These are phyloP conservation scores for Amaranthus cruentus DNA, from an alignment of 148 eudicot genomes.

Conservation along the genomic window DNA sequence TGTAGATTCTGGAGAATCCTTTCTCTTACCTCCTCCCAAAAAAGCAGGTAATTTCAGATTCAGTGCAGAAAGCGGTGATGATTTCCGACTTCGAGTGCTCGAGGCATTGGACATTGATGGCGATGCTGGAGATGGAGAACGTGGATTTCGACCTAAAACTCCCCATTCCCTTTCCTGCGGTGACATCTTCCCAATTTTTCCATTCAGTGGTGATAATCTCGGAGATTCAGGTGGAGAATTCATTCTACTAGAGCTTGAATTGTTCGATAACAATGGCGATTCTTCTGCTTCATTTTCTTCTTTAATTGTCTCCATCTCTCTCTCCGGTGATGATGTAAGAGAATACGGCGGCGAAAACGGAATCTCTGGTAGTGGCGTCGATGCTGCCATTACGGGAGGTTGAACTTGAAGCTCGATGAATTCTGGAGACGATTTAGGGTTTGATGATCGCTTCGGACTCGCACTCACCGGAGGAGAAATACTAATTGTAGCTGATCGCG, in stretches of 20 bases:
- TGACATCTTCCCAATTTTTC: slow-evolving; percentile 22
- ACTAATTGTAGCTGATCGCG: slow-evolving; percentile 57
- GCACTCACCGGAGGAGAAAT: slow-evolving; percentile 66
- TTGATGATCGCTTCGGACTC: slow-evolving; percentile 42
- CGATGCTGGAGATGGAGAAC: slow-evolving; percentile 20
- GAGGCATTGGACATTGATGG: slow-evolving; percentile 20
- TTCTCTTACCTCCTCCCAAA: slow-evolving; percentile 35
- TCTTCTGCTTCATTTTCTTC: slow-evolving; percentile 45
- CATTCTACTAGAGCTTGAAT: slow-evolving; percentile 31
- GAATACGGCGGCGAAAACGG: slow-evolving; percentile 37
- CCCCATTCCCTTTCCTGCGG: slow-evolving; percentile 37
- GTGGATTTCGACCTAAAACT: slow-evolving; percentile 14
- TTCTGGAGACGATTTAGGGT: slow-evolving; percentile 71
- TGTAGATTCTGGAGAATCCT: slow-evolving; percentile 25
- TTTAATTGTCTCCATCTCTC: slow-evolving; percentile 27
- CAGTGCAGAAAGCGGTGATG: slow-evolving; percentile 29
- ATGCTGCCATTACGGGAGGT: slow-evolving; percentile 10
- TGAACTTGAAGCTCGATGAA: slow-evolving; percentile 41
- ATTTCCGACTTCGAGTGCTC: slow-evolving; percentile 23
- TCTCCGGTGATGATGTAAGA: slow-evolving; percentile 40
- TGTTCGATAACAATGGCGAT: slow-evolving; percentile 37
- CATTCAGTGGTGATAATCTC: slow-evolving; percentile 32
- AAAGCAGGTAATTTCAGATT: slow-evolving; percentile 34
- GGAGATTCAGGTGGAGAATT: slow-evolving; percentile 39
- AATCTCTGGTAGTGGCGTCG: slow-evolving; percentile 40